A percentile compares a stretch with the other conserved stretches of the same genome.
phyloP scores from a whole-genome alignment of 1,284 basidiomycete species.

The Moniliella sp. region DNA sequence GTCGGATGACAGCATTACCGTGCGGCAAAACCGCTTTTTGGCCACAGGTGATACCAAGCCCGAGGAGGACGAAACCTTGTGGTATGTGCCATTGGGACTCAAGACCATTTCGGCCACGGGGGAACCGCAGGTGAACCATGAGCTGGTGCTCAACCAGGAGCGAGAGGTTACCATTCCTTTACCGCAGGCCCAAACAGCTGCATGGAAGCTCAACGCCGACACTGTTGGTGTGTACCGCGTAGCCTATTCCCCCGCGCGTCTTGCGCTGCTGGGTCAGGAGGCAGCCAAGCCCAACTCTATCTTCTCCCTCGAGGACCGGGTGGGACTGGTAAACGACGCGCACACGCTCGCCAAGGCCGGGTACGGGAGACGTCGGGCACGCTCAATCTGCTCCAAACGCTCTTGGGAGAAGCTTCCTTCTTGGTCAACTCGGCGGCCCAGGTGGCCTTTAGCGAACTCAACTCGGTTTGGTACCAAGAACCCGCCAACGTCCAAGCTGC shows the following conservation, averaged over 20 bases:
- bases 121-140: constrained; percentile 45
- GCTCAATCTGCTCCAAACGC: constrained; percentile 48
- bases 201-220: constrained; percentile 70
- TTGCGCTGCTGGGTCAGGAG: constrained; percentile 56
- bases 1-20: constrained; percentile 34
- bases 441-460: constrained; percentile 13
- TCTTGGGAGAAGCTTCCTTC: constrained; percentile 38
- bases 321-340: constrained; percentile 62
- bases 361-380: constrained; percentile 52
- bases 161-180: constrained; percentile 51
- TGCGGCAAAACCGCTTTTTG: constrained; percentile 74
- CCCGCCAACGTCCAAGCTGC: constrained; percentile 41
- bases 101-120: constrained; percentile 46
- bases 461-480: constrained; percentile 63
- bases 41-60: constrained; percentile 48
- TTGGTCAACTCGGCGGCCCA: constrained; percentile 19
- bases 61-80: constrained; percentile 76
- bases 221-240: constrained; percentile 83
- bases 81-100: constrained; percentile 63
- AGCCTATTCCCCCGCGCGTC: constrained; percentile 58
- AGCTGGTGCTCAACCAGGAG: constrained; percentile 45
- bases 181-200: constrained; percentile 40
- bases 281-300: constrained; percentile 46
- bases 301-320: constrained; percentile 64
- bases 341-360: constrained; percentile 62